Evolutionary conservation across 2,329 filamentous ascomycete species (phyloP), one percentile per base, ranked within the genome.

Genomic region (Metarhizium brunneum): DNA sequence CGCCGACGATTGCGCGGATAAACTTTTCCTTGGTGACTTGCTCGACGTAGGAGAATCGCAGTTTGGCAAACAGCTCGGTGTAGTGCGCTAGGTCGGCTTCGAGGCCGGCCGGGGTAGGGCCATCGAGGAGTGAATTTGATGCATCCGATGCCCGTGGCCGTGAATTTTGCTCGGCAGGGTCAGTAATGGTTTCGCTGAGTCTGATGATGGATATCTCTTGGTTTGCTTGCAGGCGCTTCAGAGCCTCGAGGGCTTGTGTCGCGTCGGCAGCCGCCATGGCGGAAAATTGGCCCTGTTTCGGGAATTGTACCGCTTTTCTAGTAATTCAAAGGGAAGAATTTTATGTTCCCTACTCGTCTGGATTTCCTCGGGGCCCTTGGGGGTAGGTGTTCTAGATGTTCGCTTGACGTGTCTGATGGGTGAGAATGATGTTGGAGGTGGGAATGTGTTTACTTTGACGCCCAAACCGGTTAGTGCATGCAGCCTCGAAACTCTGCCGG

Each of bases 21-120:
- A 96, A 97, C 66, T 96, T 95, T 70, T 99, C 94, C 73, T 97
- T 99, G 48, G 92, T 97, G 59, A 97, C 91, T 76, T 97, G 94
- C 73, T 99, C 94, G 63, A 96, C 88, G 72, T 97, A 97, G 61
- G 89, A 95, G 76, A 97, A 97, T 63, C 92, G 90, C 43, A 97
- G 80, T 74, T 99, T 97, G 47, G 90, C 87, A 72, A 97, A 99
- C 20, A 97, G 82, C 72, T 96, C 92, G 73, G 89, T 90, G 75
- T 97, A 96, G 71, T 97, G 92, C 35, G 81, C 78, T 32, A 97
- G 78, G 70, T 97, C 92, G 32, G 88, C 89, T 60, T 89, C 85
- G 7, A 97, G 78, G 18, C 86, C 86, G 16, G 87, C 82, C 0
- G 92, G 90, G 10, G 85, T 89, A 18, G 84, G 82, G 58, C 80